These are phyloP conservation scores for Pestalotiopsis sp. DNA, from an alignment of 2,329 filamentous ascomycete genomes.

Conservation along the genomic window DNA sequence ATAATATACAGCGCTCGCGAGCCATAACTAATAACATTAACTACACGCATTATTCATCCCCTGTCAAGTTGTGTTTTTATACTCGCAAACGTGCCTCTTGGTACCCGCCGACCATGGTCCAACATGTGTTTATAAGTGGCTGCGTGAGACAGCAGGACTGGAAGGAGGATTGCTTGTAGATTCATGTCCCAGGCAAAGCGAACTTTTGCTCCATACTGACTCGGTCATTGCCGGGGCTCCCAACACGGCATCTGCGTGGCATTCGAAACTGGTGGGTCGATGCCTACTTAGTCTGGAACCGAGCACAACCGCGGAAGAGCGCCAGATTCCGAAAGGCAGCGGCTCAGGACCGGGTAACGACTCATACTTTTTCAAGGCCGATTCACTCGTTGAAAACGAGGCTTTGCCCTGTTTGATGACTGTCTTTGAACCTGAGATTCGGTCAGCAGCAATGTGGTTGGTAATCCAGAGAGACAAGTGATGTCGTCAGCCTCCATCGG, in stretches of 20 bases:
- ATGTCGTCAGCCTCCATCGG: background rate
- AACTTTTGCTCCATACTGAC: background rate
- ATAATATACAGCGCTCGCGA: background rate
- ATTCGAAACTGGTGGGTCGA: constrained; percentile 10
- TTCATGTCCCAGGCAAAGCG: background rate
- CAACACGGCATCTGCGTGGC: background rate
- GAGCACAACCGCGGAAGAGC: constrained; percentile 7
- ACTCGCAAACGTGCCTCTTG: background rate
- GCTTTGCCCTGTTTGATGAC: background rate
- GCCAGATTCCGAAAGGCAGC: background rate
- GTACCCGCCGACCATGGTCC: too few relatives aligned
- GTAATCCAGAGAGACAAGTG: background rate
- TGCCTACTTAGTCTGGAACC: background rate
- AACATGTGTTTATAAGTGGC: background rate
- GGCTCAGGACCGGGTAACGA: background rate
- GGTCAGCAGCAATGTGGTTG: background rate
- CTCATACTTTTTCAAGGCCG: background rate
- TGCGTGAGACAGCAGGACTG: background rate
- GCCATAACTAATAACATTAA: background rate
- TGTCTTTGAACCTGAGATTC: too few relatives aligned
- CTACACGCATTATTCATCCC: background rate
- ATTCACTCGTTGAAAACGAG: background rate
- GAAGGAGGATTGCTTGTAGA: background rate
- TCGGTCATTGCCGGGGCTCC: background rate
- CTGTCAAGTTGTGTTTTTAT: background rate